These are phyloP conservation scores for Cutaneotrichosporon sp. DNA, from an alignment of 1,284 basidiomycete species.

Conservation along the genomic window DNA sequence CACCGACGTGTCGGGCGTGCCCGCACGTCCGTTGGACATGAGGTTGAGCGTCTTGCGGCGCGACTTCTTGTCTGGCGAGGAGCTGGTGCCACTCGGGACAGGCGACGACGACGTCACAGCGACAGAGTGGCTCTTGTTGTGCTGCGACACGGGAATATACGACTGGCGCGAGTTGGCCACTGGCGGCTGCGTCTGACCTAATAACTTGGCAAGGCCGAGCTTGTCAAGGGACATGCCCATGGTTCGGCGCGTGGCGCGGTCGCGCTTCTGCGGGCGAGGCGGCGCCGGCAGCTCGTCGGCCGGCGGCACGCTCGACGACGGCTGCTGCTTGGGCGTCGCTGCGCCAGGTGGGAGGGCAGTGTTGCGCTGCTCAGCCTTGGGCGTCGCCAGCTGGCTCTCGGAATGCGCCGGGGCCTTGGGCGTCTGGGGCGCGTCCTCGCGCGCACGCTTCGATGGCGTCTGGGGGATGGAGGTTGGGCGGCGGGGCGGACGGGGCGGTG, in stretches of 20 bases:
- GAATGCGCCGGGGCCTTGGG: slow-evolving; percentile 8
- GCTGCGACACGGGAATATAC: slow-evolving; percentile 12
- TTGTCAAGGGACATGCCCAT: slow-evolving; percentile 66
- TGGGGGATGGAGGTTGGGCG: not conserved
- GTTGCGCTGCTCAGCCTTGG: slow-evolving; percentile 4
- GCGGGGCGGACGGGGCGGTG: slow-evolving; percentile 4
- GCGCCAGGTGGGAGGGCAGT: slow-evolving; percentile 14
- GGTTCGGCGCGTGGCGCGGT: slow-evolving; percentile 55
- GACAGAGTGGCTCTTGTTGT: slow-evolving; percentile 14
- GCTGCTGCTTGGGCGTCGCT: slow-evolving; percentile 13
- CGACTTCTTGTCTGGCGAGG: slow-evolving; percentile 32
- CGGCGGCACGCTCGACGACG: slow-evolving; percentile 4
- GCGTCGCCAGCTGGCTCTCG: slow-evolving; percentile 1
- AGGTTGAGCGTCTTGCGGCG: slow-evolving; percentile 35
- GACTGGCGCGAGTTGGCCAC: slow-evolving; percentile 6
- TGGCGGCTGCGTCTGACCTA: slow-evolving; percentile 35
- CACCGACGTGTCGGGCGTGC: slow-evolving; percentile 2
- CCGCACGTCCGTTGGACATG: slow-evolving; percentile 16
- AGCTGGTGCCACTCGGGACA: not conserved
- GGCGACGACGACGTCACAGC: slow-evolving; percentile 1
- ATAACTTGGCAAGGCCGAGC: slow-evolving; percentile 64
- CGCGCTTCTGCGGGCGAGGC: slow-evolving; percentile 20
- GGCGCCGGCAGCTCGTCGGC: not conserved
- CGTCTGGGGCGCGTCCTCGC: slow-evolving; percentile 7
- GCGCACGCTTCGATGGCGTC: slow-evolving; percentile 13